These are phyloP conservation scores for Citrullus colocynthis DNA, from an alignment of 306 rosid genomes.

Conservation along the genomic window DNA sequence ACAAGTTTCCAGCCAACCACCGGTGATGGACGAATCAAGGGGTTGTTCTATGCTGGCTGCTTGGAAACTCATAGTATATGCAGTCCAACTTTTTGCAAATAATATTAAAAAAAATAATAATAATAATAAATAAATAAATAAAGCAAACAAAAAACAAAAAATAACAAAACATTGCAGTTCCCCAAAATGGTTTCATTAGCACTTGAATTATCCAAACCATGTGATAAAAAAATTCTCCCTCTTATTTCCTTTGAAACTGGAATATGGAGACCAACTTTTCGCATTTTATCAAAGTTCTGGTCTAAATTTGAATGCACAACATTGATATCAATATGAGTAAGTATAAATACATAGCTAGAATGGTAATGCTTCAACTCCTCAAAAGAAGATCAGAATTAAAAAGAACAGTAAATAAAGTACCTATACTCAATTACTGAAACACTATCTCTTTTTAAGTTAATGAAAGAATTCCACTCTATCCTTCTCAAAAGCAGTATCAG, in stretches of 20 bases:
- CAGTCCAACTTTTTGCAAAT: background rate
- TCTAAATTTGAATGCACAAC: background rate
- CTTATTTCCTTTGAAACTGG: background rate
- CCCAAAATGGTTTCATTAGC: background rate
- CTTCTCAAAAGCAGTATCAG: conserved; percentile 25
- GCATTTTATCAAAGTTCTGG: background rate
- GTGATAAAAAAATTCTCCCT: background rate
- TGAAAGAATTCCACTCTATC: conserved; percentile 48
- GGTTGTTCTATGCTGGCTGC: background rate
- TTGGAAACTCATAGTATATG: background rate
- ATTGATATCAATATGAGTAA: background rate
- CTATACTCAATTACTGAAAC: background rate
- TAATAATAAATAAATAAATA: no score
- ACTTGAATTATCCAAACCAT: background rate
- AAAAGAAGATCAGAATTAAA: background rate
- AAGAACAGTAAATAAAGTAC: background rate
- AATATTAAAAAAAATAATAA: no score
- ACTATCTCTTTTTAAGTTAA: background rate
- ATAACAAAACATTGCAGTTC: background rate
- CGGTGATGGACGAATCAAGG: no score
- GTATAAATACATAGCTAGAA: conserved; percentile 2
- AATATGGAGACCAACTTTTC: background rate
- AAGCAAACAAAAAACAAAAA: no score
- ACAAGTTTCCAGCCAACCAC: no score
- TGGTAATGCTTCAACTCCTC: background rate